Conservation (phyloP, 805 yeast species). For the Myxozyma sirexii region DNA sequence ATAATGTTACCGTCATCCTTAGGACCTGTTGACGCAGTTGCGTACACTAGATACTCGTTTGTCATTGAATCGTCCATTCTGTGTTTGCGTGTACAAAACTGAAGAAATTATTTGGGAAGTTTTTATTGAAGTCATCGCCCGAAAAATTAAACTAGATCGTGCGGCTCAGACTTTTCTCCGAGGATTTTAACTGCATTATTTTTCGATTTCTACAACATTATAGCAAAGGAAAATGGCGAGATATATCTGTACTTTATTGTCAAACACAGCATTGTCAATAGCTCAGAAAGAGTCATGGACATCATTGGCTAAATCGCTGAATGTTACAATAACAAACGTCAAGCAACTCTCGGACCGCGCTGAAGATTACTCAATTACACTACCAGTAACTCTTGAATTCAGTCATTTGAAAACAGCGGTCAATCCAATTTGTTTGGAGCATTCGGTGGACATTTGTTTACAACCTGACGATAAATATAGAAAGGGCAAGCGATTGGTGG, state of each 20-base stretch:
- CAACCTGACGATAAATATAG: constrained; percentile 21
- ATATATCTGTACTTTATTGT: constrained; percentile 17
- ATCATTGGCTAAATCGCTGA: background rate
- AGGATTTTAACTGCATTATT: background rate
- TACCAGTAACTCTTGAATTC: constrained; percentile 9
- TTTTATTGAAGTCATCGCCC: background rate
- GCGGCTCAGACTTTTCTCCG: constrained; percentile 1
- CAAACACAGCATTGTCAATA: constrained; percentile 4
- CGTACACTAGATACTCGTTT: constrained; percentile 17
- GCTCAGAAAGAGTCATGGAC: constrained; percentile 15
- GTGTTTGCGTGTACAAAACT: background rate
- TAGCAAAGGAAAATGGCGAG: background rate
- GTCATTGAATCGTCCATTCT: constrained; percentile 3
- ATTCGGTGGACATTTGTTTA: constrained; percentile 21
- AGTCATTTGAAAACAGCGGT: constrained; percentile 2
- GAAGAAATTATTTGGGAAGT: background rate
- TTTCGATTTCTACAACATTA: background rate
- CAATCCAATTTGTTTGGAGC: constrained; percentile 14
- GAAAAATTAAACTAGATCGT: background rate
- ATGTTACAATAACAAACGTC: background rate
- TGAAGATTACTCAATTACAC: constrained; percentile 16
- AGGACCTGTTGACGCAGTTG: constrained; percentile 10
- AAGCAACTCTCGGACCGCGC: constrained; percentile 23
- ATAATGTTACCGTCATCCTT: constrained; percentile 20
- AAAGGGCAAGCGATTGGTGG: constrained; percentile 53